Evolutionary conservation across 208 protist species (phyloP).

Genomic region (Leishmania major): DNA sequence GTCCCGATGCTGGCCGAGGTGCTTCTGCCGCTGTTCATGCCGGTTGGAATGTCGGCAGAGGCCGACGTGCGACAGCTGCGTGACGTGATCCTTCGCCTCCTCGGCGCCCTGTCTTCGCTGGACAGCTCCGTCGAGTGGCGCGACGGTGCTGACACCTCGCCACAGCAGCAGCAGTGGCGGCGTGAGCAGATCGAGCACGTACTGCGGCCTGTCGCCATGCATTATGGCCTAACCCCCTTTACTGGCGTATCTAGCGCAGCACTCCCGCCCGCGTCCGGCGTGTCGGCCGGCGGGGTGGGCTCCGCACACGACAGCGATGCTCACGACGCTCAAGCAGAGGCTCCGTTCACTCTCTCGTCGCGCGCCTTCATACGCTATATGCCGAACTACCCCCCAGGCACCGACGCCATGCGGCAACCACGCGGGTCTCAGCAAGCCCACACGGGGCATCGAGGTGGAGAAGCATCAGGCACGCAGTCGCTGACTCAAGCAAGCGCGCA

Average conservation of each 20-base stretch:
- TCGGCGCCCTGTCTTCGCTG: constrained; percentile 27
- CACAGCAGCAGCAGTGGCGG: constrained; percentile 13
- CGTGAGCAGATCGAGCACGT: constrained; percentile 20
- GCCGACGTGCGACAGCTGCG: constrained; percentile 7
- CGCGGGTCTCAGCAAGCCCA: neutral
- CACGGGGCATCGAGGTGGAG: too few relatives aligned
- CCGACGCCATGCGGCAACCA: constrained; percentile 42
- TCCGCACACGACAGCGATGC: neutral
- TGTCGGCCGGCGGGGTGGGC: neutral
- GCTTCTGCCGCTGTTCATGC: constrained; percentile 51
- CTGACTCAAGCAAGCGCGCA: neutral
- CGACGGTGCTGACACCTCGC: constrained; percentile 5
- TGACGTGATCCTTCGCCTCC: constrained; percentile 6
- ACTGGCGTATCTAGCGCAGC: neutral
- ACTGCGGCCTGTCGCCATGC: constrained; percentile 3
- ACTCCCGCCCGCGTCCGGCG: neutral
- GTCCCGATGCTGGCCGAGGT: constrained; percentile 46
- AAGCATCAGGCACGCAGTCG: neutral
- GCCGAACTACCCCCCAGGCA: constrained; percentile 60
- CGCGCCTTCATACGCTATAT: constrained; percentile 43
- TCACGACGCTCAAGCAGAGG: neutral
- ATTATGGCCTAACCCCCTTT: constrained; percentile 6
- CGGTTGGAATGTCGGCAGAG: neutral
- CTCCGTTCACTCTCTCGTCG: constrained; percentile 42
- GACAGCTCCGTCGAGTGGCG: constrained; percentile 10